These are phyloP conservation scores for Takashimella tepidaria DNA, from an alignment of 1,284 basidiomycete genomes.

Conservation along the genomic window DNA sequence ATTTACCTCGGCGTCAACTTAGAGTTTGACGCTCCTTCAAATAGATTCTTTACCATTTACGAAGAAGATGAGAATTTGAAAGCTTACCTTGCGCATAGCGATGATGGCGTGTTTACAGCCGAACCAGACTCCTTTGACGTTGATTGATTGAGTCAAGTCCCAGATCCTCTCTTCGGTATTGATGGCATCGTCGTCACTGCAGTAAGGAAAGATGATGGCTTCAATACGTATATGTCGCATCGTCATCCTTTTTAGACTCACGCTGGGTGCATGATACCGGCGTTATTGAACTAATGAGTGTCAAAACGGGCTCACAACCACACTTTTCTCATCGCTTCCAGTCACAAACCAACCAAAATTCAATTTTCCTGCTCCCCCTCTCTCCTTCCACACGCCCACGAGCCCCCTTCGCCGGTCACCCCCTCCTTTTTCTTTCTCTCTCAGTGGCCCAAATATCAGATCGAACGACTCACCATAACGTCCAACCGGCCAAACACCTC, in stretches of 20 bases:
- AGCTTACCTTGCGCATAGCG: conserved; percentile 68
- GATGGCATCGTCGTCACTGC: conserved; percentile 78
- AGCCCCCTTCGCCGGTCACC: too few species aligned
- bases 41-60: too few species aligned
- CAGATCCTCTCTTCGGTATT: conserved; percentile 94
- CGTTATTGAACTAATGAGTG: conserved; percentile 69
- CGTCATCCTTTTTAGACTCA: too few species aligned
- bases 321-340: too few species aligned
- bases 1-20: too few species aligned
- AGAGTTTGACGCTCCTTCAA: too few species aligned
- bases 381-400: too few species aligned
- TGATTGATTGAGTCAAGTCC: conserved; percentile 90
- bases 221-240: too few species aligned
- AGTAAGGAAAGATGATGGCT: too few species aligned
- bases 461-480: conserved; percentile 65
- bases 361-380: neutral
- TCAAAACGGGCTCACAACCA: neutral
- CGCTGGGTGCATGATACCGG: conserved; percentile 88
- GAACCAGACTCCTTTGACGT: conserved; percentile 98
- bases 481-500: conserved; percentile 83
- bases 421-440: too few species aligned
- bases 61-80: neutral
- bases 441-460: too few species aligned
- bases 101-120: conserved; percentile 94
- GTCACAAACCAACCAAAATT: too few species aligned